Evolutionary conservation across 768 basidiomycete species (phyloP).

Genomic region (Pholiota molesta): DNA sequence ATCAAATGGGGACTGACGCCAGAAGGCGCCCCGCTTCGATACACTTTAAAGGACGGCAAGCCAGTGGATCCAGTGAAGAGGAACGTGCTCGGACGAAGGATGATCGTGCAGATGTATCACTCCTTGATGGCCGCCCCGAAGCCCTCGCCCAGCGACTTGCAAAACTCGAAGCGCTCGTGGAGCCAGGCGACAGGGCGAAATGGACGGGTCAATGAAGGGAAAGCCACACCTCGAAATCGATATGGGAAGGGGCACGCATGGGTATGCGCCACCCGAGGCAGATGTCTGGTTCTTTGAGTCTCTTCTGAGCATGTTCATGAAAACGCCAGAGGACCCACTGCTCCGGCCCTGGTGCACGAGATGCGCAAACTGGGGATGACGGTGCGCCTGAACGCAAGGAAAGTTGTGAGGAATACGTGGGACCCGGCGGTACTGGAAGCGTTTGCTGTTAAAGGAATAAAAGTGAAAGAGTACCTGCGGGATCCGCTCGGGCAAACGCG

Average conservation of each 20-base stretch:
- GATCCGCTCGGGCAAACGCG: background rate
- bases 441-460: background rate
- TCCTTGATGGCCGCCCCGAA: conserved; percentile 3
- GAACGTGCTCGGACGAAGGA: background rate
- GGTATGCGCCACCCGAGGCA: background rate
- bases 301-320: conserved; percentile 1
- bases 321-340: conserved; percentile 1
- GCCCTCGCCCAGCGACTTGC: background rate
- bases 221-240: background rate
- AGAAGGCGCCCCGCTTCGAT: background rate
- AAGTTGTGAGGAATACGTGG: background rate
- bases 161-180: background rate
- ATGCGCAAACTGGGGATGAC: conserved; percentile 3
- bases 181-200: background rate
- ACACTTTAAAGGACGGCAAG: background rate
- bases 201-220: background rate
- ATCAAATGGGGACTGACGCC: conserved; percentile 6
- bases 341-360: background rate
- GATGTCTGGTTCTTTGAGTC: conserved; percentile 10
- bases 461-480: background rate
- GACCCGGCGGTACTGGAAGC: background rate
- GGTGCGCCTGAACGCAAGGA: background rate
- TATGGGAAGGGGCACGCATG: background rate
- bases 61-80: background rate
- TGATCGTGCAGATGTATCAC: conserved; percentile 2